Evolutionary conservation across 202 grass and related monocot species (phyloP), one percentile per base, ranked within the genome.

Genomic region (Setaria viridis): DNA sequence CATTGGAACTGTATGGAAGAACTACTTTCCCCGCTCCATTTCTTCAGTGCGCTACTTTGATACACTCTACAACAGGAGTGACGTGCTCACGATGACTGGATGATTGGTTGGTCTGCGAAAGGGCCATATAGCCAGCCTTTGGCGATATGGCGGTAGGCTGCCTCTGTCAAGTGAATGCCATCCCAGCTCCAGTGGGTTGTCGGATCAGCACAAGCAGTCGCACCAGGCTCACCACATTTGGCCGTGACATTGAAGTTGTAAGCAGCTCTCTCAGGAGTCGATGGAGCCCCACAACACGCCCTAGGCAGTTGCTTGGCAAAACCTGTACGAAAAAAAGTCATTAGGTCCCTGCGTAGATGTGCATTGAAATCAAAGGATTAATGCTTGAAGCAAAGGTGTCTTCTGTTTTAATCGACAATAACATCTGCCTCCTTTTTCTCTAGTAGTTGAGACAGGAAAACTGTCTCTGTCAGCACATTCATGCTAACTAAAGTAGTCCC

Each of bases 211-310:
- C 97, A 99, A 5, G 90, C 87, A 6, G 87, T 94, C 11, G 97
- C 94, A 21, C 85, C 93, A 62, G 84, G 80, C 73, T 93, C 89
- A 4, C 92, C 97, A 56, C 97, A 99, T 81, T 94, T 93, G 32
- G 90, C 89, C 14, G 87, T 94, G 33, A 89, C 82, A 53, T 99
- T 99, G 87, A 97, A 99, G 92, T 99, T 99, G 74, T 99, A 97
- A 43, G 70, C 78, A 2, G 89, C 86, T 64, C 41, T 91, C 33
- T 82, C 97, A 20, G 87, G 86, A 58, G 91, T 91, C 0, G 94
- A 94, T 14, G 86, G 89, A 76, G 91, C 89, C 54, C 97, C 97
- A 49, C 97, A 97, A 50, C 97, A 99, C 6, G 97, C 89, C 56
- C 87, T 94, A 54, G 91, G 91, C 58, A 84, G 43, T 80, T 92